Evolutionary conservation across 805 yeast species (phyloP).

Genomic region (Cyberlindnera lachancei): DNA sequence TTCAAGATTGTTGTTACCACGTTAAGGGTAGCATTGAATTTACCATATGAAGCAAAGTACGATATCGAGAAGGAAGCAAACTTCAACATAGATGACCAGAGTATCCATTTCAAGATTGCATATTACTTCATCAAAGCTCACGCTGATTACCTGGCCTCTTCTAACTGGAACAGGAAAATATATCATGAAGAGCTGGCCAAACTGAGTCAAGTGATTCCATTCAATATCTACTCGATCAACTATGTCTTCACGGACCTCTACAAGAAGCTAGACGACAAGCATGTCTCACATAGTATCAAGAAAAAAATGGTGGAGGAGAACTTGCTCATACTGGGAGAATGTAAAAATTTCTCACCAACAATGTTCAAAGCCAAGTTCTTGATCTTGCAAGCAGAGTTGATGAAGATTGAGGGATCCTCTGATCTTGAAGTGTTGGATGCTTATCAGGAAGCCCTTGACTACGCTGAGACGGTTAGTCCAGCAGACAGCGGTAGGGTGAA

Average conservation of each 20-base stretch:
- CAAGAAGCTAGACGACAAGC: conserved; percentile 16
- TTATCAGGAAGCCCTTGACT: conserved; percentile 39
- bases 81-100: neutral
- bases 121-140: conserved; percentile 3
- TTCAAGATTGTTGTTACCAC: conserved; percentile 7
- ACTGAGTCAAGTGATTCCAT: conserved; percentile 5
- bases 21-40: conserved; percentile 7
- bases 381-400: conserved; percentile 29
- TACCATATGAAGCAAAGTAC: conserved; percentile 15
- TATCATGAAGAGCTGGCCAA: conserved; percentile 2
- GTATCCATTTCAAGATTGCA: conserved; percentile 9
- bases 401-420: conserved; percentile 18
- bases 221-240: conserved; percentile 4
- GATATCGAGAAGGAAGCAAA: conserved; percentile 7
- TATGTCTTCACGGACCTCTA: neutral
- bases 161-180: neutral
- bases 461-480: conserved; percentile 25
- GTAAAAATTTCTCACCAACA: conserved; percentile 30
- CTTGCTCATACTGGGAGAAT: conserved; percentile 24
- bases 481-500: conserved; percentile 34
- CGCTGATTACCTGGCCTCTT: neutral
- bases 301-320: conserved; percentile 20
- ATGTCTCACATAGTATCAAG: conserved; percentile 15
- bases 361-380: conserved; percentile 32
- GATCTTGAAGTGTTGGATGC: conserved; percentile 34